phyloP scores from a whole-genome alignment of 768 basidiomycete species.

The Phlebiopsis flavidoalba region DNA sequence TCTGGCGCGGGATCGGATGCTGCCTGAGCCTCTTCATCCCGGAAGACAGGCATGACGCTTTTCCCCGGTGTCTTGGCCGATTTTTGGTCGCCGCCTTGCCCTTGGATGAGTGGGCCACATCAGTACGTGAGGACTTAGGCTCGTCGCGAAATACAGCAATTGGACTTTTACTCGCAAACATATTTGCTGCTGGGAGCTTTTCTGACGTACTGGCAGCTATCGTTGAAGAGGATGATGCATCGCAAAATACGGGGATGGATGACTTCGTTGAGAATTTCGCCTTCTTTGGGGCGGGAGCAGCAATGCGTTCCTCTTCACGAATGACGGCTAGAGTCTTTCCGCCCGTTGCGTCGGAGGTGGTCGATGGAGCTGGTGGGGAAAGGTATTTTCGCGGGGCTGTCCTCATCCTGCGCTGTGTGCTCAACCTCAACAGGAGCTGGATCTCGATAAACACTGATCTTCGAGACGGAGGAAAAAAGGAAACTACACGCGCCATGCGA shows the following conservation, averaged over 20 bases:
- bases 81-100: not conserved
- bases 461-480: too few relatives aligned
- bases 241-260: not conserved
- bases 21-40: not conserved
- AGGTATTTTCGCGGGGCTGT: slow-evolving; percentile 12
- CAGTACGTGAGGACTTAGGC: not conserved
- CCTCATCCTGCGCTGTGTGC: slow-evolving; percentile 10
- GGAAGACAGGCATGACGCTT: not conserved
- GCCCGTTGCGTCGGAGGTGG: not conserved
- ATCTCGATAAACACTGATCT: slow-evolving; percentile 64
- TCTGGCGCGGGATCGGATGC: not conserved
- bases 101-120: not conserved
- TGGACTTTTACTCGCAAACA: slow-evolving; percentile 6
- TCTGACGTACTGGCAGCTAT: not conserved
- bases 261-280: not conserved
- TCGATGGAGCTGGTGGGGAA: not conserved
- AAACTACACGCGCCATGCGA: slow-evolving; percentile 33
- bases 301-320: slow-evolving; percentile 13
- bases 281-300: slow-evolving; percentile 5
- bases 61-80: not conserved
- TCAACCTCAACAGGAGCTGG: slow-evolving; percentile 38
- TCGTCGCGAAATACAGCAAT: slow-evolving; percentile 10
- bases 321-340: slow-evolving; percentile 9
- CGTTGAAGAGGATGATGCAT: not conserved
- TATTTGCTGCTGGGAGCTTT: not conserved